Percentiles rank a stretch among this genome's conserved stretches.
phyloP scores from a whole-genome alignment of 1,139 yeast genomes.

The Arxiozyma heterogenica region DNA sequence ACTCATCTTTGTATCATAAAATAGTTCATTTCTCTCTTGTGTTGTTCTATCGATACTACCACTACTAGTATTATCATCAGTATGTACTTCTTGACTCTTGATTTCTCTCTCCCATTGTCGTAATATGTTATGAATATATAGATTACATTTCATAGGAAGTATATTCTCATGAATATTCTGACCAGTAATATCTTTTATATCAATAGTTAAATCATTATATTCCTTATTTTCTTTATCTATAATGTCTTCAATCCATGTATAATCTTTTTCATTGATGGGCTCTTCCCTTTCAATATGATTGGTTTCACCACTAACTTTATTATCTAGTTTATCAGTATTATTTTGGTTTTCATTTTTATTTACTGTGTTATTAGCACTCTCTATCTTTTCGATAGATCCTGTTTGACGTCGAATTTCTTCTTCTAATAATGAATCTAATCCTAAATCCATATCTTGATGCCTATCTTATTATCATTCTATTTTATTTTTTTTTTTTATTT shows the following conservation, averaged over 20 bases:
- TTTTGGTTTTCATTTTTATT: too few relatives aligned
- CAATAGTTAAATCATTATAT: not conserved
- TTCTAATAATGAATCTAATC: conserved; percentile 1
- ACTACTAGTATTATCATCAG: conserved; percentile 4
- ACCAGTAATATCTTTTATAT: not conserved
- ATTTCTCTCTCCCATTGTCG: conserved; percentile 36
- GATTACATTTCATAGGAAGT: conserved; percentile 39
- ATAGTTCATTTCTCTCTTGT: conserved; percentile 11
- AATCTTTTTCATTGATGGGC: not conserved
- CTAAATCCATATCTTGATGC: not conserved
- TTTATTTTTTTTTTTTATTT: too few relatives aligned
- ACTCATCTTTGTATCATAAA: conserved; percentile 49
- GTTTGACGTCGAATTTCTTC: conserved; percentile 1
- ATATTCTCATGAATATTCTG: conserved; percentile 10
- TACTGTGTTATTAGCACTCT: not conserved
- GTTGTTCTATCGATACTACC: conserved; percentile 9
- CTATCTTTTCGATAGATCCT: not conserved
- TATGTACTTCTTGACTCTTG: not conserved
- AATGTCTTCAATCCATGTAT: not conserved
- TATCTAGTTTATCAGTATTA: not conserved
- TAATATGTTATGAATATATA: conserved; percentile 41
- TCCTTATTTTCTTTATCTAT: not conserved
- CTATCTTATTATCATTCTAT: not conserved
- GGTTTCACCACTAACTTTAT: not conserved
- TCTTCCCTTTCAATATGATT: not conserved